Evolutionary conservation across 2,329 filamentous ascomycete genomes (phyloP).

Genomic region (Penicillium sp.): DNA sequence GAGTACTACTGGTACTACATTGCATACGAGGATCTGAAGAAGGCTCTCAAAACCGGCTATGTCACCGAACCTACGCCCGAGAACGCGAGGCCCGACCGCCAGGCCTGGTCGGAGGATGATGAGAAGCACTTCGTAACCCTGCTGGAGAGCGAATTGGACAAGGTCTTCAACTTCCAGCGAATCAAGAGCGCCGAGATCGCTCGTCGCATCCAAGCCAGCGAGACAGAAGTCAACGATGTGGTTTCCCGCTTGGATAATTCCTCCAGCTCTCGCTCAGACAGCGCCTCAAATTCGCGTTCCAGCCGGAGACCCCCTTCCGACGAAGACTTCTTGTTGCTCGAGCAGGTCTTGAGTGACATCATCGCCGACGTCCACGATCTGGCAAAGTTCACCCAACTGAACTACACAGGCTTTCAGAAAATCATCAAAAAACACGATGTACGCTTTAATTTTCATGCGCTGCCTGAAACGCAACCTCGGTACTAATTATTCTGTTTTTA

Average conservation of each 20-base stretch:
- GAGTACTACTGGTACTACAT: conserved; percentile 99
- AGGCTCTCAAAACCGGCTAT: conserved; percentile 67
- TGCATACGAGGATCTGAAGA: conserved; percentile 88
- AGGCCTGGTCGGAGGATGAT: conserved; percentile 80
- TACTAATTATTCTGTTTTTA: too few species aligned
- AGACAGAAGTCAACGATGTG: conserved; percentile 82
- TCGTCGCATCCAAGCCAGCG: conserved; percentile 74
- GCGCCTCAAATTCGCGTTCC: conserved; percentile 10
- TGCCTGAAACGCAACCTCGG: background rate
- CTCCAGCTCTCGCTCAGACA: too few species aligned
- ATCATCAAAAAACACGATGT: conserved; percentile 99
- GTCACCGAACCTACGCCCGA: conserved; percentile 43
- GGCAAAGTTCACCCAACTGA: conserved; percentile 94
- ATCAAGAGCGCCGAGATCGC: conserved; percentile 95
- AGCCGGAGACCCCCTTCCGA: conserved; percentile 66
- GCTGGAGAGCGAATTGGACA: conserved; percentile 87
- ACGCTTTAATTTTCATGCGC: conserved; percentile 30
- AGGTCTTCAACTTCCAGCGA: conserved; percentile 95
- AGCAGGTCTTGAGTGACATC: conserved; percentile 92
- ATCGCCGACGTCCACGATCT: conserved; percentile 97
- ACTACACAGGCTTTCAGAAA: conserved; percentile 98
- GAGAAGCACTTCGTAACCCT: conserved; percentile 78
- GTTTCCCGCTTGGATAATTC: conserved; percentile 60
- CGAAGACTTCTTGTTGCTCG: conserved; percentile 85
- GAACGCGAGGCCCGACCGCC: conserved; percentile 44